Conservation (phyloP, 257 asterid species). For the Eustoma russellianum region DNA sequence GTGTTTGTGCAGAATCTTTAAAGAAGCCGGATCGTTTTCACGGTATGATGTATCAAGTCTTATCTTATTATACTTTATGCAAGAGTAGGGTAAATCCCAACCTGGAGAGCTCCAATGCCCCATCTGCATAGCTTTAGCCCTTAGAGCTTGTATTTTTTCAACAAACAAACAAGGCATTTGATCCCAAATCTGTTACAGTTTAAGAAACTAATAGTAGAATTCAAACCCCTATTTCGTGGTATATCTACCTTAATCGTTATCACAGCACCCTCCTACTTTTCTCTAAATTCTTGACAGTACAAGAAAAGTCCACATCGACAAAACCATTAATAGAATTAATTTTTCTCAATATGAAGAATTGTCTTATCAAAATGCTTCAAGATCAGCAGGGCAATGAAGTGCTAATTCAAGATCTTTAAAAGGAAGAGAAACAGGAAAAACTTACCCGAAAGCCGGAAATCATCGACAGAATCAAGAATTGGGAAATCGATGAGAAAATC, state of each 20-base stretch:
- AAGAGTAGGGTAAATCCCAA: too few relatives aligned
- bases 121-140: too few relatives aligned
- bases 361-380: background rate
- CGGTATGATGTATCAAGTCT: too few relatives aligned
- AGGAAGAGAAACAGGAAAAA: background rate
- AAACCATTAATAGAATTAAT: background rate
- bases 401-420: background rate
- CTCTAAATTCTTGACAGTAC: background rate
- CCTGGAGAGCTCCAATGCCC: too few relatives aligned
- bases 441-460: constrained; percentile 37
- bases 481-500: constrained; percentile 43
- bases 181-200: too few relatives aligned
- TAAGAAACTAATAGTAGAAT: too few relatives aligned
- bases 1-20: too few relatives aligned
- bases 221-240: too few relatives aligned
- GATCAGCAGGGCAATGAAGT: background rate
- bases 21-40: too few relatives aligned
- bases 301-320: background rate
- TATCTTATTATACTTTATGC: too few relatives aligned
- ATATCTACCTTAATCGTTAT: background rate
- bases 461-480: constrained; percentile 26
- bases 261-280: background rate
- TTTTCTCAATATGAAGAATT: background rate
- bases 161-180: too few relatives aligned
- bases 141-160: too few relatives aligned